phyloP scores from a whole-genome alignment of 108 stramenopile genomes.

The Aurantiochytrium sp. region DNA sequence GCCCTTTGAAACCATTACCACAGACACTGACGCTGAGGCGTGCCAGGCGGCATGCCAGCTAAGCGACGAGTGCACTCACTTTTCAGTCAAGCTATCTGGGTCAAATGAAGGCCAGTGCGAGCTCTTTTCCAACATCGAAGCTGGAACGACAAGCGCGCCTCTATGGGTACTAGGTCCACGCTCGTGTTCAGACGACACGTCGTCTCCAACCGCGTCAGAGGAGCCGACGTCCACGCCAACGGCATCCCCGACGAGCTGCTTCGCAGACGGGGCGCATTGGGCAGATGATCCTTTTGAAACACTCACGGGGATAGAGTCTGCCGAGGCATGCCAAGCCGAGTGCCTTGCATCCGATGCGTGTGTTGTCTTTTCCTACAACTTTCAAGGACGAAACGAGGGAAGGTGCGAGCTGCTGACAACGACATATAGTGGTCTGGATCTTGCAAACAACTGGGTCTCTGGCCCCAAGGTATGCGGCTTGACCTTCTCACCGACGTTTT shows the following conservation, averaged over 20 bases:
- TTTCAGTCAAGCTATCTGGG: no score
- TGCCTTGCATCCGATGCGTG: not conserved
- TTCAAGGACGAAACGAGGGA: not conserved
- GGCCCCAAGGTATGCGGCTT: not conserved
- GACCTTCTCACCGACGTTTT: not conserved
- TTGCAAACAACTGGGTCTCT: not conserved
- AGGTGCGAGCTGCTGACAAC: not conserved
- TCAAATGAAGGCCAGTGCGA: not conserved
- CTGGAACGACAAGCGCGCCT: not conserved
- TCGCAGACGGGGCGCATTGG: not conserved
- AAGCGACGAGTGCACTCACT: no score
- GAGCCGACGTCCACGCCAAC: not conserved
- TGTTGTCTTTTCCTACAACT: not conserved
- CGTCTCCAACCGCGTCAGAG: no score
- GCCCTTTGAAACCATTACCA: no score
- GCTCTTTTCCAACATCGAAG: not conserved
- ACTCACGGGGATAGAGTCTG: not conserved
- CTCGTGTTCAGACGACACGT: not conserved
- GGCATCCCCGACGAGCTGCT: not conserved
- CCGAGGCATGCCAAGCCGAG: not conserved
- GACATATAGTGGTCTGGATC: not conserved
- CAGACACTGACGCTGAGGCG: no score
- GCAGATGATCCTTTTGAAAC: not conserved
- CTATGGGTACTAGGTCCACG: not conserved
- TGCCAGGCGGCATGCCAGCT: no score